These are phyloP conservation scores for Chionographis japonica DNA, from an alignment of 106 monocot genomes.

Conservation along the genomic window DNA sequence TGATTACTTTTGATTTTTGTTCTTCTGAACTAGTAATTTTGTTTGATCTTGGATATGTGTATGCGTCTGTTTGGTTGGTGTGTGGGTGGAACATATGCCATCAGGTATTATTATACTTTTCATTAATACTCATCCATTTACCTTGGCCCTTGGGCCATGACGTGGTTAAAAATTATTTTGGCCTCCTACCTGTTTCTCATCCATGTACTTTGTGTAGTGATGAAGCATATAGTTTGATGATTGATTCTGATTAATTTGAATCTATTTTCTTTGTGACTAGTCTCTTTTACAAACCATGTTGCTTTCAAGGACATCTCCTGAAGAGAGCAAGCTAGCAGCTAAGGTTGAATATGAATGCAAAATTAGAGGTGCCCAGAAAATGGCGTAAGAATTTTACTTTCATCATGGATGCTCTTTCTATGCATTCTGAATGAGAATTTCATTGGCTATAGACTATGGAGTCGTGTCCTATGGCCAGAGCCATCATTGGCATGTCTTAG, in stretches of 20 bases:
- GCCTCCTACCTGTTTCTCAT: too few relatives aligned
- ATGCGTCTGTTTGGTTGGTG: too few relatives aligned
- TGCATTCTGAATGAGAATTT: background rate
- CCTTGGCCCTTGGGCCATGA: too few relatives aligned
- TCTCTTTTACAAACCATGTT: constrained; percentile 94
- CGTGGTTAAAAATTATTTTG: too few relatives aligned
- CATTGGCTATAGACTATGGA: background rate
- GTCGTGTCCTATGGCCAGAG: too few relatives aligned
- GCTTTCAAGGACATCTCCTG: constrained; percentile 58
- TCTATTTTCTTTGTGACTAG: constrained; percentile 26
- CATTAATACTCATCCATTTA: too few relatives aligned
- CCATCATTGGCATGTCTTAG: too few relatives aligned
- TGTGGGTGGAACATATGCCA: too few relatives aligned
- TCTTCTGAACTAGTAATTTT: too few relatives aligned
- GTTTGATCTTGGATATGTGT: too few relatives aligned
- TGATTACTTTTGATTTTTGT: too few relatives aligned
- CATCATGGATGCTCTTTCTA: background rate
- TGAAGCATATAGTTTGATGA: background rate
- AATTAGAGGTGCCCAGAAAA: constrained; percentile 97
- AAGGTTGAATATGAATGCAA: constrained; percentile 97
- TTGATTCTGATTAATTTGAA: background rate
- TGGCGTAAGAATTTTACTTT: constrained; percentile 72
- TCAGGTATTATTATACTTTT: too few relatives aligned
- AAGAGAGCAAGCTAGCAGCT: constrained; percentile 76
- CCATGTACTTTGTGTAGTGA: background rate